phyloP scores from a whole-genome alignment of 176 grass and related monocot genomes.

The Oryza longistaminata region DNA sequence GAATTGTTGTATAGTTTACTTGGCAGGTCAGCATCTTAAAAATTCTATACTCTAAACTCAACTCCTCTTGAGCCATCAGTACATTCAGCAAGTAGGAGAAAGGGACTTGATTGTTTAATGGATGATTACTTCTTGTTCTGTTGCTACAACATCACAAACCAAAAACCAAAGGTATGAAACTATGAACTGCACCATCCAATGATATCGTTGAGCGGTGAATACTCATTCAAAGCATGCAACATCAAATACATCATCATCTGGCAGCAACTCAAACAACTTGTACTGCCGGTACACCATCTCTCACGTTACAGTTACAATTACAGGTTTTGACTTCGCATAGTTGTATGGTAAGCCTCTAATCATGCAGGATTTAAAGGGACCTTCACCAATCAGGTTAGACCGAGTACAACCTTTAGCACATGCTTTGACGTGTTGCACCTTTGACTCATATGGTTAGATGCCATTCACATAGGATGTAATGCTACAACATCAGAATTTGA shows the following conservation, averaged over 20 bases:
- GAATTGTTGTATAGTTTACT: not conserved
- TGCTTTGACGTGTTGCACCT: conserved; percentile 22
- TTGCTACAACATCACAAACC: not conserved
- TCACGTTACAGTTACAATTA: not conserved
- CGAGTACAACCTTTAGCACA: conserved; percentile 5
- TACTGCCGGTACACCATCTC: not conserved
- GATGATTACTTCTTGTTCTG: not conserved
- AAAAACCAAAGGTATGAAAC: not conserved
- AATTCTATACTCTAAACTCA: not conserved
- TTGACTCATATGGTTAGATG: not conserved
- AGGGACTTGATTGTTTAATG: not conserved
- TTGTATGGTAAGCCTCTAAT: not conserved
- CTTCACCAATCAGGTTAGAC: not conserved
- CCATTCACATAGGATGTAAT: not conserved
- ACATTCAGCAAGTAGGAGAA: not conserved
- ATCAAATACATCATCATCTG: not conserved
- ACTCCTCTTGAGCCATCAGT: not conserved
- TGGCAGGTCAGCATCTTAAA: not conserved
- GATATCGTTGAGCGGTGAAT: not conserved
- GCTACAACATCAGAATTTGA: conserved; percentile 6
- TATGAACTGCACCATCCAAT: conserved; percentile 8
- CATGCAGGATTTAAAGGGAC: not conserved
- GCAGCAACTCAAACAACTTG: not conserved
- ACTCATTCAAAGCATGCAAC: conserved; percentile 19
- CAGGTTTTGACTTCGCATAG: not conserved